Base-by-base conservation (phyloP, 306 rosid genomes). In the Alnus rubra region DNA sequence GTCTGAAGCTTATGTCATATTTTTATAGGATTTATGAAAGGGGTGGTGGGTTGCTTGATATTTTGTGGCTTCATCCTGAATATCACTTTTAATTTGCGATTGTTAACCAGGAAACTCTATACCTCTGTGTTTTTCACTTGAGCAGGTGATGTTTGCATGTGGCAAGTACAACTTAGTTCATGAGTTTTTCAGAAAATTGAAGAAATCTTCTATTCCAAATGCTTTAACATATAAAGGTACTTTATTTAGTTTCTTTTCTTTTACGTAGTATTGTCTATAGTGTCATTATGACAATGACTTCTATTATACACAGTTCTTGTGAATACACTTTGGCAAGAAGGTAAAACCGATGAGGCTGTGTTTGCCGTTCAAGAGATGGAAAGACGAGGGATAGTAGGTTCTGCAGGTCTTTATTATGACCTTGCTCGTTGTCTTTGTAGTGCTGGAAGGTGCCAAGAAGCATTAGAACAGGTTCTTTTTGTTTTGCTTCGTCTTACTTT, bases 81-180 rank as follows among this genome's bases (percentile, higher is more conserved):
- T 56, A 7, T 81, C 65, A 19, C 18, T 81, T 81, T 65, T 47
- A 60, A 60, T 42, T 30, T 67, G 30, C 23, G 2, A 39, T 48
- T 39, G 23, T 39, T 39, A 18, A 67, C 50, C 31, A 3, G 71
- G 71, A 56, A 28, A 75, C 71, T 62, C 75, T 42, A 68, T 73
- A 78, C 42, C 76, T 80, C 63, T 76, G 44, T 71, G 74, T 23
- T 45, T 47, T 84, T 67, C 72, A 69, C 78, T 81, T 86, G 83
- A 73, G 63, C 92, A 92, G 98, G 98, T 92, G 89, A 95, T 95
- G 98, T 80, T 81, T 84, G 87, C 93, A 76, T 91, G 98, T 76
- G 94, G 90, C 87, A 95, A 95, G 88, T 92, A 92, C 88, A 86
- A 91, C 86, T 85, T 95, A 84, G 98, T 95, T 87, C 98, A 95